Base-by-base conservation (phyloP, 176 grass and related monocot genomes). In the Alloteropsis semialata region DNA sequence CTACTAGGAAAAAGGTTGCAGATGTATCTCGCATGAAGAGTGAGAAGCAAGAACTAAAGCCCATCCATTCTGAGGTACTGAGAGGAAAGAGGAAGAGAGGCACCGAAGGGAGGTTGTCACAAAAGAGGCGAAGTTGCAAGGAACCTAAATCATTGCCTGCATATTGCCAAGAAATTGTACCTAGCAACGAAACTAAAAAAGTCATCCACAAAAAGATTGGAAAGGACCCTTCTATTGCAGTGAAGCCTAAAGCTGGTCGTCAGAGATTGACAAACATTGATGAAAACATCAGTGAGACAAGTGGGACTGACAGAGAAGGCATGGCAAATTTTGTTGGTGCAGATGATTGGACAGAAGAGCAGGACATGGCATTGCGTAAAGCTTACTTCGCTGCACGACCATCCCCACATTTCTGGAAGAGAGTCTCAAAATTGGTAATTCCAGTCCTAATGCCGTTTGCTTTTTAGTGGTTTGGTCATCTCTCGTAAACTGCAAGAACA, bases 341-440 rank as follows among this genome's bases (percentile, higher is more conserved):
- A 37, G 65, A 87, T 78, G 82, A 83, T 42, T 98, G 95, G 92
- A 95, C 90, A 80, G 75, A 79, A 90, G 92, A 91, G 64, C 90
- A 95, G 77, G 92, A 95, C 32, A 72, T 72, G 24, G 85, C 89
- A 44, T 75, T 98, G 84, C 84, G 49, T 49, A 83, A 82, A 79
- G 92, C 92, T 44, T 98, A 87, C 68, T 90, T 98, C 59, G 72
- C 30, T 68, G 90, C 88, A 39, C 86, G 84, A 60, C 95, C 95
- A 64, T 95, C 95, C 10, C 95, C 92, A 30, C 90, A 93, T 95
- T 98, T 98, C 79, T 98, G 95, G 92, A 98, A 95, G 88, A 95
- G 81, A 80, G 88, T 98, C 29, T 92, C 92, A 69, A 98, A 90
- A 89, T 91, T 98, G 95, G 95, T 95, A 98, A 63, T 58, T 32